Conservation (phyloP, 495 filamentous ascomycete species). For the Diplogelasinospora grovesii region DNA sequence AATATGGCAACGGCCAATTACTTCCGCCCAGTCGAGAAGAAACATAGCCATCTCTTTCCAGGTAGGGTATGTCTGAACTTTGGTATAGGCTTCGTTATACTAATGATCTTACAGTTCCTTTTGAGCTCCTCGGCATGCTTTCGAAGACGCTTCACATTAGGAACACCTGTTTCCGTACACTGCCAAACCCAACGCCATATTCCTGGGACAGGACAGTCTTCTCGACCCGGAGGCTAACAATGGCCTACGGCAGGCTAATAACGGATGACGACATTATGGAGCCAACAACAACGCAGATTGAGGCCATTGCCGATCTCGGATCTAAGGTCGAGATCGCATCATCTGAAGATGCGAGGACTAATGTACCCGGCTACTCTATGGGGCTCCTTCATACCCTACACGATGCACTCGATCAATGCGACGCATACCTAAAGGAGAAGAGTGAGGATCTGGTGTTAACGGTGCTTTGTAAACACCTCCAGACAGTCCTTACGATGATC, state of each 20-base stretch:
- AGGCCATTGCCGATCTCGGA: slow-evolving; percentile 3
- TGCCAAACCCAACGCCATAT: slow-evolving; percentile 44
- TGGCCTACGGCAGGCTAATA: slow-evolving; percentile 22
- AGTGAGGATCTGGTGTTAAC: slow-evolving; percentile 23
- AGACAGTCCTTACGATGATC: slow-evolving; percentile 29
- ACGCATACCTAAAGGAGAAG: slow-evolving; percentile 18
- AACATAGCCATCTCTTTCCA: slow-evolving; percentile 40
- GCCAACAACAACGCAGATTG: slow-evolving; percentile 11
- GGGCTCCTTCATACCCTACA: slow-evolving; percentile 32
- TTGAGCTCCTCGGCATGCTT: slow-evolving; percentile 48
- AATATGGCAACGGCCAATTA: slow-evolving; percentile 34
- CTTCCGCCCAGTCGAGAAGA: slow-evolving; percentile 28
- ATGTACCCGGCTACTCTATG: slow-evolving; percentile 20
- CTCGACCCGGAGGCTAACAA: slow-evolving; percentile 26
- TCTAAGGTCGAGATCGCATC: slow-evolving; percentile 5
- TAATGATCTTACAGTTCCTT: slow-evolving; percentile 33
- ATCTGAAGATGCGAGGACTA: slow-evolving; percentile 4
- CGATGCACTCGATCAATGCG: slow-evolving; percentile 25
- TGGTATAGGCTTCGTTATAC: not conserved
- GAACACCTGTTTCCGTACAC: slow-evolving; percentile 35
- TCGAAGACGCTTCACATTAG: slow-evolving; percentile 36
- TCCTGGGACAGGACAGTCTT: slow-evolving; percentile 40
- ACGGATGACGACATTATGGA: slow-evolving; percentile 6
- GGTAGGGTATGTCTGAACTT: no score
- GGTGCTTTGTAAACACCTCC: slow-evolving; percentile 32